Evolutionary conservation across 2,329 filamentous ascomycete genomes (phyloP).

Genomic region (Fusarium hainanense): DNA sequence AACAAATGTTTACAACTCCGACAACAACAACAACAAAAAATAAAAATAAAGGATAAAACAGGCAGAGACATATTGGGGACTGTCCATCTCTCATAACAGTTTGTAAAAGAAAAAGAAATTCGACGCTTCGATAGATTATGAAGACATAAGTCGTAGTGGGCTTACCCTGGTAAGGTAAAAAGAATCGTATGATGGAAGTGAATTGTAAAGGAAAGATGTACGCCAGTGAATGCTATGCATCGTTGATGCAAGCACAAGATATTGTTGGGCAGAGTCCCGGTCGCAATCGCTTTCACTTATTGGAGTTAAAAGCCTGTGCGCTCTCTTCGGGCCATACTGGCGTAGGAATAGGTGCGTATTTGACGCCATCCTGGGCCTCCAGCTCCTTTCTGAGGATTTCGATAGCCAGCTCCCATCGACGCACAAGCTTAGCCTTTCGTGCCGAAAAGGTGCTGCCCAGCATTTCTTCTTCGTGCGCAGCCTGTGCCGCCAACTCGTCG

Average conservation of each 20-base stretch:
- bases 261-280: not conserved
- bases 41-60: slow-evolving; percentile 4
- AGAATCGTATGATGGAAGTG: not conserved
- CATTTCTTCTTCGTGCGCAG: slow-evolving; percentile 62
- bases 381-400: slow-evolving; percentile 66
- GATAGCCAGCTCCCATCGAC: slow-evolving; percentile 64
- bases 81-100: slow-evolving; percentile 33
- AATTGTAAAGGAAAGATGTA: slow-evolving; percentile 1
- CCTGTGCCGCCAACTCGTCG: slow-evolving; percentile 59
- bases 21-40: not conserved
- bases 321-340: slow-evolving; percentile 49
- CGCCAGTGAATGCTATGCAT: not conserved
- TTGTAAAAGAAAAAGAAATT: slow-evolving; percentile 25
- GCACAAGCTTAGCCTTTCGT: slow-evolving; percentile 58
- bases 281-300: slow-evolving; percentile 5
- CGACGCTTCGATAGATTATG: slow-evolving; percentile 11
- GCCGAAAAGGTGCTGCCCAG: slow-evolving; percentile 58
- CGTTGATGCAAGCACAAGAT: not conserved
- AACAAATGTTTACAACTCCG: slow-evolving; percentile 24
- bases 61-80: slow-evolving; percentile 4
- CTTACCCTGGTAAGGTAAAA: slow-evolving; percentile 2
- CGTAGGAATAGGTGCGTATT: slow-evolving; percentile 54
- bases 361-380: slow-evolving; percentile 56
- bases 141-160: not conserved
- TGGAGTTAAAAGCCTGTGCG: not conserved